Percentiles rank a stretch among this genome's conserved stretches.
Evolutionary conservation across 2,329 filamentous ascomycete genomes (phyloP).

Genomic region (Drechslera avenae): DNA sequence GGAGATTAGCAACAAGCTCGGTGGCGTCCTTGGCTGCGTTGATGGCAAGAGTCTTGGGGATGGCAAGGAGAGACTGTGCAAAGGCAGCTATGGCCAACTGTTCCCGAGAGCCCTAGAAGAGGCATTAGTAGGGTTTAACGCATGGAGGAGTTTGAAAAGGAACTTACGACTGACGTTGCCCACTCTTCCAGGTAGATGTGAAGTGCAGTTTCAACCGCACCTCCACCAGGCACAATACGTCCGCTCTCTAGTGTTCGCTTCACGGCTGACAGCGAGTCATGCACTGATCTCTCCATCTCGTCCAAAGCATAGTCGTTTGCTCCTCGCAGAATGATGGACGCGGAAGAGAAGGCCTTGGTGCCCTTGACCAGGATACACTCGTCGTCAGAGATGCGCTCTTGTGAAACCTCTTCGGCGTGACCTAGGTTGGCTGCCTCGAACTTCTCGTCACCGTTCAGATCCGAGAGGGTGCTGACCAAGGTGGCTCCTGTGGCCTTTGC

Average conservation of each 20-base stretch:
- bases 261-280: conserved; percentile 94
- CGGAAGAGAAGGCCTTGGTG: conserved; percentile 90
- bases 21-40: conserved; percentile 97
- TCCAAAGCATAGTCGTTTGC: conserved; percentile 96
- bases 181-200: conserved; percentile 99
- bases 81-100: conserved; percentile 98
- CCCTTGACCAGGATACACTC: conserved; percentile 98
- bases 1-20: conserved; percentile 92
- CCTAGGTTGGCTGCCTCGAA: conserved; percentile 91
- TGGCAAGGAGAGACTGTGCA: conserved; percentile 88
- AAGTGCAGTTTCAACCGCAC: conserved; percentile 96
- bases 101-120: conserved; percentile 76
- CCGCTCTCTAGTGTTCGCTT: conserved; percentile 97
- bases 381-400: conserved; percentile 98
- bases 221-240: conserved; percentile 93
- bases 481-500: conserved; percentile 95
- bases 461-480: conserved; percentile 88
- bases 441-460: conserved; percentile 95
- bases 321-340: conserved; percentile 93
- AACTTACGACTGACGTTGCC: conserved; percentile 86
- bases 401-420: conserved; percentile 91
- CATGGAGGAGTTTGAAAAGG: not conserved
- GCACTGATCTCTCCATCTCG: conserved; percentile 98
- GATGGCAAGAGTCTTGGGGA: conserved; percentile 94
- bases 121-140: conserved; percentile 9